Evolutionary conservation across 2,329 filamentous ascomycete genomes (phyloP).

Genomic region (Delphinella strobiligena): DNA sequence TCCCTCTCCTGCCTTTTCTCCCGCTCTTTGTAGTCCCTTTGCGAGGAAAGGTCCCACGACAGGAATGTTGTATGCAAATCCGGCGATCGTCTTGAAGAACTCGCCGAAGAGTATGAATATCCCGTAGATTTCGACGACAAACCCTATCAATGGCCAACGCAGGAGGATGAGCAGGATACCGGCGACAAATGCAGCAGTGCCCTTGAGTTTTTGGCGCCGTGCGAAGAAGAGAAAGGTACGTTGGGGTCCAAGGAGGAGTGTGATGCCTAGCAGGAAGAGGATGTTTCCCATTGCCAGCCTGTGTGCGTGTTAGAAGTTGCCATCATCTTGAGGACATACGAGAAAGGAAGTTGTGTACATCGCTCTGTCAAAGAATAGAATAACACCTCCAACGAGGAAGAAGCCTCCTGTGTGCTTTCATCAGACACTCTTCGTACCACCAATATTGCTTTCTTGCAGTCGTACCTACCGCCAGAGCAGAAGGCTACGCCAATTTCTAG

Average conservation of each 20-base stretch:
- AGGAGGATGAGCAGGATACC: constrained; percentile 79
- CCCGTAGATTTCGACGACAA: constrained; percentile 82
- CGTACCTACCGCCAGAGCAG: constrained; percentile 81
- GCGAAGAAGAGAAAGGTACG: constrained; percentile 94
- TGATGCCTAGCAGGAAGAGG: constrained; percentile 92
- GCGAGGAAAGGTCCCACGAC: constrained; percentile 81
- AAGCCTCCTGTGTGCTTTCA: constrained; percentile 50
- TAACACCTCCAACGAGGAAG: constrained; percentile 86
- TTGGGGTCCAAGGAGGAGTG: constrained; percentile 83
- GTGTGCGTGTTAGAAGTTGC: constrained; percentile 1
- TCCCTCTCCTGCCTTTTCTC: constrained; percentile 55
- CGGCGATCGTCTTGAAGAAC: constrained; percentile 83
- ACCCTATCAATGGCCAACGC: constrained; percentile 84
- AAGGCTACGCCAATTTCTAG: constrained; percentile 94
- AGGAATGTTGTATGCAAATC: constrained; percentile 74
- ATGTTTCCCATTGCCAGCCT: constrained; percentile 99
- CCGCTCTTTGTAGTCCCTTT: constrained; percentile 56
- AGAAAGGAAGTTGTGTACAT: constrained; percentile 48
- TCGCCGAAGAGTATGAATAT: constrained; percentile 91
- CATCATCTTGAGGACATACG: constrained; percentile 10
- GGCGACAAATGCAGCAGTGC: constrained; percentile 74
- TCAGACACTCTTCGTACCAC: constrained; percentile 14
- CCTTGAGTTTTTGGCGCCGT: constrained; percentile 81
- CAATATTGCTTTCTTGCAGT: constrained; percentile 7
- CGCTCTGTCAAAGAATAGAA: constrained; percentile 95